Conservation (phyloP, 768 basidiomycete species). For the Suillus occidentalis region DNA sequence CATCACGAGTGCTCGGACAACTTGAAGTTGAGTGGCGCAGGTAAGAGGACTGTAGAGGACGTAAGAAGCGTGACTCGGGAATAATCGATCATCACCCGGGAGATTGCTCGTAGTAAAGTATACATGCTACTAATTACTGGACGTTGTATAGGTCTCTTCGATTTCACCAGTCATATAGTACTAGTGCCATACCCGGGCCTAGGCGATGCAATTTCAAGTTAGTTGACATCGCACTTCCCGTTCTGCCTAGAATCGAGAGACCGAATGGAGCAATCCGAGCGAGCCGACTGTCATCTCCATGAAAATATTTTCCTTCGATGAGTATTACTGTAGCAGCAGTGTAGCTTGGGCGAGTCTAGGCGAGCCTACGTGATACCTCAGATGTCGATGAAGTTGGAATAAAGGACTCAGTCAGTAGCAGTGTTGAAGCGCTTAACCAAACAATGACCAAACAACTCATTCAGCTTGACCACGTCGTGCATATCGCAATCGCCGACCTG, state of each 20-base stretch:
- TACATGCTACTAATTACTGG: not conserved
- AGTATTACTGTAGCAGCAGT: not conserved
- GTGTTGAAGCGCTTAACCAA: conserved; percentile 14
- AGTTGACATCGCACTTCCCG: not conserved
- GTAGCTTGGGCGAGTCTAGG: not conserved
- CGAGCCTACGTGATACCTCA: not conserved
- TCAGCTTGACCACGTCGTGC: conserved; percentile 24
- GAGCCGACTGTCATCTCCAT: not conserved
- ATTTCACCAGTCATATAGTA: not conserved
- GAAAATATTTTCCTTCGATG: not conserved
- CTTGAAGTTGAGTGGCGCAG: not conserved
- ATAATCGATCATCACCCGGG: not conserved
- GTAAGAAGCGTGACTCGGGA: not conserved
- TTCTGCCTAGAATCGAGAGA: not conserved
- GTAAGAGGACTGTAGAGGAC: no score
- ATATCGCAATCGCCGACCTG: conserved; percentile 13
- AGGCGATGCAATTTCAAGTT: not conserved
- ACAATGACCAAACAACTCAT: conserved; percentile 19
- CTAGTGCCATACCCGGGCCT: no score
- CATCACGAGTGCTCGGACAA: not conserved
- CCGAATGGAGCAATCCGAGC: not conserved
- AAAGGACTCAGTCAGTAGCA: no score
- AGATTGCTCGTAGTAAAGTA: not conserved
- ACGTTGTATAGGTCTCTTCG: not conserved
- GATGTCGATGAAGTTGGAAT: no score